phyloP scores from a whole-genome alignment of 352 stramenopile genomes.

The Phytophthora fragariae region DNA sequence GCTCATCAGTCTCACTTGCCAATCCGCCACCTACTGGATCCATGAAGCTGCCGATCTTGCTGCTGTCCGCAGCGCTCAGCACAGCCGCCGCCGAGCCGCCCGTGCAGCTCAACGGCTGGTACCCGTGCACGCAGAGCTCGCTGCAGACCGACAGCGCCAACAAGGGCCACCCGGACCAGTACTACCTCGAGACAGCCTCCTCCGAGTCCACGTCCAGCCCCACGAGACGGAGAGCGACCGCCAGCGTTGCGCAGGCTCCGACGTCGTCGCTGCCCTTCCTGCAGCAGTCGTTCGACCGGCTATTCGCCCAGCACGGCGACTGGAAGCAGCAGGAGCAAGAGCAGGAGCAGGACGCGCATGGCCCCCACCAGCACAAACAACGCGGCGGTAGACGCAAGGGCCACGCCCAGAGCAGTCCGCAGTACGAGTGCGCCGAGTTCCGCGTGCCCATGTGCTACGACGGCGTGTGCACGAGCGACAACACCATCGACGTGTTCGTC shows the following conservation, averaged over 20 bases:
- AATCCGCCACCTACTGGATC: conserved; percentile 19
- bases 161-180: conserved; percentile 43
- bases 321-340: conserved; percentile 31
- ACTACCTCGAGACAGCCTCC: conserved; percentile 47
- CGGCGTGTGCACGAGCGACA: conserved; percentile 65
- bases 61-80: conserved; percentile 9
- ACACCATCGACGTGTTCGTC: conserved; percentile 65
- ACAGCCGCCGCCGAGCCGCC: conserved; percentile 22
- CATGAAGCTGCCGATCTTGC: conserved; percentile 16
- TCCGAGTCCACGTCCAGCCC: conserved; percentile 1
- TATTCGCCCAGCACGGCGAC: conserved; percentile 36
- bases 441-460: conserved; percentile 78
- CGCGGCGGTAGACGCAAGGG: background rate
- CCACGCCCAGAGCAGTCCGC: conserved; percentile 1
- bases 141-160: conserved; percentile 29
- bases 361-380: background rate
- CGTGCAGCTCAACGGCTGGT: conserved; percentile 69
- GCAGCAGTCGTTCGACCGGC: conserved; percentile 50
- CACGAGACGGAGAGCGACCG: conserved; percentile 17
- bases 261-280: conserved; percentile 36
- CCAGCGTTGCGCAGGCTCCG: conserved; percentile 9
- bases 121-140: conserved; percentile 51
- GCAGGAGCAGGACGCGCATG: background rate
- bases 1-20: conserved; percentile 11
- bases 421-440: conserved; percentile 72